These are phyloP conservation scores for Neoboletus subvelutipes DNA, from an alignment of 768 basidiomycete species.

Conservation along the genomic window DNA sequence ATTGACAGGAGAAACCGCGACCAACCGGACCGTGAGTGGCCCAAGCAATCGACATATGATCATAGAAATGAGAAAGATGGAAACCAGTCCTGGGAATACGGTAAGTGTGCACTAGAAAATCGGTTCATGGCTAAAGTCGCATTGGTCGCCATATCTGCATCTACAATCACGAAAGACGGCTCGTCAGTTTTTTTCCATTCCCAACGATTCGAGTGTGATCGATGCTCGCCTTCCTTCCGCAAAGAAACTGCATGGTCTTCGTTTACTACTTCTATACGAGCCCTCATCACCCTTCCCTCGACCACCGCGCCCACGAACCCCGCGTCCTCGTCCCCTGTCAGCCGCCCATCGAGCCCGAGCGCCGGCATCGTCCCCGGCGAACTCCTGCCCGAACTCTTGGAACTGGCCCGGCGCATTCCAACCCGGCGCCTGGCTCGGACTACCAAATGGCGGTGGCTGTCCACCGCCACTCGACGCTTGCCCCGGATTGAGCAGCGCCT, in stretches of 20 bases:
- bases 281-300: slow-evolving; percentile 54
- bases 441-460: slow-evolving; percentile 37
- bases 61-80: slow-evolving; percentile 10
- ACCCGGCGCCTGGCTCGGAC: slow-evolving; percentile 34
- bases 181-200: slow-evolving; percentile 36
- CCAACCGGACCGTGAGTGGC: not conserved
- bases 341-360: slow-evolving; percentile 45
- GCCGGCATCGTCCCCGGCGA: slow-evolving; percentile 43
- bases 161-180: slow-evolving; percentile 51
- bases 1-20: not conserved
- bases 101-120: slow-evolving; percentile 26
- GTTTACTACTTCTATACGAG: slow-evolving; percentile 76
- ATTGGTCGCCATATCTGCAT: slow-evolving; percentile 87
- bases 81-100: not conserved
- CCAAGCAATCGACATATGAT: slow-evolving; percentile 14
- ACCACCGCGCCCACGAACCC: slow-evolving; percentile 58
- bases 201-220: slow-evolving; percentile 35
- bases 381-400: slow-evolving; percentile 46
- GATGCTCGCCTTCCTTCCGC: slow-evolving; percentile 89
- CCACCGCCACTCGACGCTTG: slow-evolving; percentile 29
- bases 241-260: slow-evolving; percentile 90
- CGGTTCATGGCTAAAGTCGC: slow-evolving; percentile 76
- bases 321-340: slow-evolving; percentile 52
- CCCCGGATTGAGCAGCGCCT: slow-evolving; percentile 32
- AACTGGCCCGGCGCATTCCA: slow-evolving; percentile 45